Evolutionary conservation across 352 stramenopile species (phyloP).

Genomic region (Phytophthora sojae): DNA sequence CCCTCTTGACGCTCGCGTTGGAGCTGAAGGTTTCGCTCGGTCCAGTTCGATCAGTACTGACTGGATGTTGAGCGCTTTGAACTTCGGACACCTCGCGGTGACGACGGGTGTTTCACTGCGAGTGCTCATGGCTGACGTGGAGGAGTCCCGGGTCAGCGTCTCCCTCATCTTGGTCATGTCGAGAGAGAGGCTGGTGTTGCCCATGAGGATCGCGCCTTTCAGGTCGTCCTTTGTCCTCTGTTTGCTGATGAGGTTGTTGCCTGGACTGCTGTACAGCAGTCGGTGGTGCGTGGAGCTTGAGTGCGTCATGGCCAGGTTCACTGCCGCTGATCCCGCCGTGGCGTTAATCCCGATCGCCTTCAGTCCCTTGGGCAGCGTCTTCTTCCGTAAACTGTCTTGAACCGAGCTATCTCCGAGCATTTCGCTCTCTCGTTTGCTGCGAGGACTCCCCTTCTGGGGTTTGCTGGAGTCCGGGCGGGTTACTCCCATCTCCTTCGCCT

Average conservation of each 20-base stretch:
- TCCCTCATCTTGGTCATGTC: slow-evolving; percentile 48
- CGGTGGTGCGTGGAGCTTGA: slow-evolving; percentile 25
- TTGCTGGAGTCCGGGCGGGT: slow-evolving; percentile 19
- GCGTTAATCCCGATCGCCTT: slow-evolving; percentile 28
- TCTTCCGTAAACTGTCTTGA: slow-evolving; percentile 41
- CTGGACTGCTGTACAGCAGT: slow-evolving; percentile 26
- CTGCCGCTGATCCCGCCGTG: slow-evolving; percentile 5
- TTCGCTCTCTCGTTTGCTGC: slow-evolving; percentile 30
- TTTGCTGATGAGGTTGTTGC: slow-evolving; percentile 33
- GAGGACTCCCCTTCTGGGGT: slow-evolving; percentile 4
- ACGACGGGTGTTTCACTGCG: slow-evolving; percentile 29
- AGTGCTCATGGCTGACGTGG: slow-evolving; percentile 6
- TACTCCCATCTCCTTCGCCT: slow-evolving; percentile 1
- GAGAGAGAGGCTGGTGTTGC: slow-evolving; percentile 35
- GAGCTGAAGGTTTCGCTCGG: slow-evolving; percentile 34
- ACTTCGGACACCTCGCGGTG: slow-evolving; percentile 51
- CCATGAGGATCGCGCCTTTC: slow-evolving; percentile 39
- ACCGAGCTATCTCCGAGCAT: slow-evolving; percentile 21
- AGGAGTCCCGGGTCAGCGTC: slow-evolving; percentile 21
- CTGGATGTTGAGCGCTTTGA: slow-evolving; percentile 53
- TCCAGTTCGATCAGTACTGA: slow-evolving; percentile 55
- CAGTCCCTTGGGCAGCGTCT: slow-evolving; percentile 41
- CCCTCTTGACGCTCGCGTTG: slow-evolving; percentile 8
- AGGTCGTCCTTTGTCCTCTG: slow-evolving; percentile 47
- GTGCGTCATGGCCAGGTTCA: slow-evolving; percentile 30